Percentiles rank a stretch among this genome's conserved stretches.
These are phyloP conservation scores for Blastocrithidia nonstop DNA, from an alignment of 208 protist genomes.

Conservation along the genomic window DNA sequence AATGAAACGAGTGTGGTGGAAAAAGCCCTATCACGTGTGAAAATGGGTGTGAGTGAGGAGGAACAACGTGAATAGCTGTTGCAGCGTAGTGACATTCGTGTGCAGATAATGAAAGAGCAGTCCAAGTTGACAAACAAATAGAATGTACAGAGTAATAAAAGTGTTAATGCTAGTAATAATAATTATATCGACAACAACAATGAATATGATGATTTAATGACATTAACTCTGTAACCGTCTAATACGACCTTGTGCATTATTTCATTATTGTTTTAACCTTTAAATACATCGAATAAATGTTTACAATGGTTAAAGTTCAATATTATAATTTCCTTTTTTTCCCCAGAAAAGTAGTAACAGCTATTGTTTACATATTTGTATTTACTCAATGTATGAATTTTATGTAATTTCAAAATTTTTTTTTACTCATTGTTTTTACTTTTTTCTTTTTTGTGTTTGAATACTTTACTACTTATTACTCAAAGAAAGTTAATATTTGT, in stretches of 20 bases:
- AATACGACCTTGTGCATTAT: background rate
- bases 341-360: background rate
- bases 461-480: too few species aligned
- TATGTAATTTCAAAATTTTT: background rate
- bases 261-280: background rate
- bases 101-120: constrained; percentile 30
- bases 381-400: background rate
- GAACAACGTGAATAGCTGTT: constrained; percentile 51
- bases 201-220: constrained; percentile 47
- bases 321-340: background rate
- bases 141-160: too few species aligned
- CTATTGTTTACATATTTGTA: background rate
- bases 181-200: constrained; percentile 12
- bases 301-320: background rate
- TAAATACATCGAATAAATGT: background rate
- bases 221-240: background rate
- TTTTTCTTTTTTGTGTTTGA: constrained; percentile 2
- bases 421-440: background rate
- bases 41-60: constrained; percentile 78
- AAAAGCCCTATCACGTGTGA: constrained; percentile 42
- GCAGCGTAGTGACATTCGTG: constrained; percentile 44
- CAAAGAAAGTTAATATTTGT: too few species aligned
- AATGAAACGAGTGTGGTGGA: constrained; percentile 41
- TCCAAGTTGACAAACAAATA: too few species aligned
- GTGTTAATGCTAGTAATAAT: too few species aligned